Conservation (phyloP, 2,329 filamentous ascomycete genomes). For the Coniochaeta sp. region DNA sequence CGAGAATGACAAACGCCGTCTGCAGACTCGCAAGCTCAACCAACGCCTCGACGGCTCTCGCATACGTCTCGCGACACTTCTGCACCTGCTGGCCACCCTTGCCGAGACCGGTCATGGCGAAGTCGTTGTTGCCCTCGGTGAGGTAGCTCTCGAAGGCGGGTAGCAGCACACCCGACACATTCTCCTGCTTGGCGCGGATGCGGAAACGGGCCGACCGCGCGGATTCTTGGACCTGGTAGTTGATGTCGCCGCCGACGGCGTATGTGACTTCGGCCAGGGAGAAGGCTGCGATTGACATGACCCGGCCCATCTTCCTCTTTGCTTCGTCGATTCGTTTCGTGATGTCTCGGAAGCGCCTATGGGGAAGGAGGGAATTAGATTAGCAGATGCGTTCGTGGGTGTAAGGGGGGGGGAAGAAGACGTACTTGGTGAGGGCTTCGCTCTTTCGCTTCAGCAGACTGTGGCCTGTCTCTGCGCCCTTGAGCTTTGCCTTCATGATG, state of each 20-base stretch:
- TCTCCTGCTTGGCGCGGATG: constrained; percentile 92
- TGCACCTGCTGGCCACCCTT: constrained; percentile 98
- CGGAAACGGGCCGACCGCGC: constrained; percentile 89
- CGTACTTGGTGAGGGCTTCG: constrained; percentile 92
- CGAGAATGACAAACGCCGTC: constrained; percentile 95
- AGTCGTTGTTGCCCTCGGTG: constrained; percentile 87
- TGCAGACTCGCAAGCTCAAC: constrained; percentile 90
- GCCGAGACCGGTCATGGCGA: constrained; percentile 88
- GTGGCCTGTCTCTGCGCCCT: constrained; percentile 86
- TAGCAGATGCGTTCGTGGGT: constrained; percentile 3
- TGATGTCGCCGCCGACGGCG: constrained; percentile 89
- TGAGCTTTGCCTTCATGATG: constrained; percentile 96
- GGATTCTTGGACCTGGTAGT: constrained; percentile 95
- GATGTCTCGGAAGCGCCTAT: constrained; percentile 89
- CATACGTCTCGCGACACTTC: constrained; percentile 90
- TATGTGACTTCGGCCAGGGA: constrained; percentile 97
- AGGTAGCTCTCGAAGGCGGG: constrained; percentile 90
- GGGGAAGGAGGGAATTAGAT: constrained; percentile 4
- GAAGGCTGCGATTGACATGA: constrained; percentile 99
- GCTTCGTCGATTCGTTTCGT: constrained; percentile 96
- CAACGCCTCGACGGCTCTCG: constrained; percentile 87
- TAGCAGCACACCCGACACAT: constrained; percentile 92
- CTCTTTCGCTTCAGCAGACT: constrained; percentile 96
- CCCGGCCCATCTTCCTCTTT: constrained; percentile 97
- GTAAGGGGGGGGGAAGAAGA: constrained; percentile 8